Percentiles rank a stretch among this genome's conserved stretches.
Conservation (phyloP, 2,329 filamentous ascomycete genomes). For the Trichophaea hybrida region DNA sequence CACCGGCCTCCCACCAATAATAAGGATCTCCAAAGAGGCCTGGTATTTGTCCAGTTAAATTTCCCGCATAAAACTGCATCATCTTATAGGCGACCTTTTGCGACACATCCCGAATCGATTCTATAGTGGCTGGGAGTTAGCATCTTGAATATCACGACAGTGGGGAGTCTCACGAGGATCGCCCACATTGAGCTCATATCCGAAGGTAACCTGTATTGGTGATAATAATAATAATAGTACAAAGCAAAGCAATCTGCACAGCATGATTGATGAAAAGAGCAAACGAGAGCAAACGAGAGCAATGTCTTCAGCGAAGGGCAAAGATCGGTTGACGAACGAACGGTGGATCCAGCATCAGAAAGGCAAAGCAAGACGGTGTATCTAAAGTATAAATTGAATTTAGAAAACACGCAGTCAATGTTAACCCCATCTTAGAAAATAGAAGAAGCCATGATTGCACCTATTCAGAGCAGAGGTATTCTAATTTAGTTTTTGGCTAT, state of each 20-base stretch:
- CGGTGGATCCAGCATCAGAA: too few species aligned
- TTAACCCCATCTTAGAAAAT: too few species aligned
- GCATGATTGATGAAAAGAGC: background rate
- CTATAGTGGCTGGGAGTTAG: background rate
- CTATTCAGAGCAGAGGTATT: too few species aligned
- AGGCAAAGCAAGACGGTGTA: too few species aligned
- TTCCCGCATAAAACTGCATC: conserved; percentile 41
- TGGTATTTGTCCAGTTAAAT: conserved; percentile 38
- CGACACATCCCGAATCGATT: conserved; percentile 24
- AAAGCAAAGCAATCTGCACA: background rate
- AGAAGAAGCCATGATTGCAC: too few species aligned
- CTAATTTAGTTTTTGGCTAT: too few species aligned
- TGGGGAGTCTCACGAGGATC: background rate
- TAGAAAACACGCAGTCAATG: too few species aligned
- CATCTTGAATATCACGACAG: background rate
- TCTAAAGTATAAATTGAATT: too few species aligned
- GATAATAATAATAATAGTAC: background rate
- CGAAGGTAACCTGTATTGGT: background rate
- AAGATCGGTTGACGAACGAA: too few species aligned
- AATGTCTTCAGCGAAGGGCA: background rate
- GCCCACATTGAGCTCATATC: background rate
- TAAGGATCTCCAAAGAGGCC: conserved; percentile 49
- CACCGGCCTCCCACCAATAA: conserved; percentile 41
- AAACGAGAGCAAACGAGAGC: background rate
- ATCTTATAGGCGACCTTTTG: conserved; percentile 35